Conservation (phyloP, 169 alveolate species). For the Eimeria nieschulzi region DNA sequence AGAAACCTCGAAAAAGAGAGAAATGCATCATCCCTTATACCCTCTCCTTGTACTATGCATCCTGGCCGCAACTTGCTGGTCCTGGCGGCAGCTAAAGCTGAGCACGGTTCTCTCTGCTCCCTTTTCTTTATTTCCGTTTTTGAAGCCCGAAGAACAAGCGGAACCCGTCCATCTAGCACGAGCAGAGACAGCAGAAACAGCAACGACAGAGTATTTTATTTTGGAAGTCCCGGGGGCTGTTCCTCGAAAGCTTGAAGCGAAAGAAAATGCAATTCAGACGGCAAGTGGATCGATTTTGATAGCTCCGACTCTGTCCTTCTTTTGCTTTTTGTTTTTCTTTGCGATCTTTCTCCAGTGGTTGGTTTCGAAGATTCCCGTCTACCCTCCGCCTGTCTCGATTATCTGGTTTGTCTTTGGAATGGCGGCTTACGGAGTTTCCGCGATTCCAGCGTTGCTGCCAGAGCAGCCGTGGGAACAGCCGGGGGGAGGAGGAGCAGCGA, state of each 20-base stretch:
- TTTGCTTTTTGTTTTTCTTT: slow-evolving; percentile 59
- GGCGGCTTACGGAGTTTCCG: slow-evolving; percentile 64
- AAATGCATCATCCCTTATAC: not conserved
- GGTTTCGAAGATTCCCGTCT: slow-evolving; percentile 71
- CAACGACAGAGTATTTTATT: not conserved
- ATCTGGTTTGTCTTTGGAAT: slow-evolving; percentile 77
- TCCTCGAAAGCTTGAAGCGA: not conserved
- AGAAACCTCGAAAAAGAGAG: not conserved
- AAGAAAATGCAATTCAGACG: not conserved
- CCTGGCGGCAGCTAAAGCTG: not conserved
- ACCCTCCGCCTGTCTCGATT: slow-evolving; percentile 75
- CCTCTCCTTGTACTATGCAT: not conserved
- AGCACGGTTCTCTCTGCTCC: not conserved
- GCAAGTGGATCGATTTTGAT: slow-evolving; percentile 21
- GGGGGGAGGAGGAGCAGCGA: not conserved
- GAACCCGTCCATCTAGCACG: not conserved
- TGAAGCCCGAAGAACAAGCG: not conserved
- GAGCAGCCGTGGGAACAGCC: not conserved
- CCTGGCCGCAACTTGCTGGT: not conserved
- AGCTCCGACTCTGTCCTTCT: slow-evolving; percentile 61
- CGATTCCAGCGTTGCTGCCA: slow-evolving; percentile 52
- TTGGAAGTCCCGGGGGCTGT: not conserved
- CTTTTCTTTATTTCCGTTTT: not conserved
- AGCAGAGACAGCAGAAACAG: slow-evolving; percentile 4
- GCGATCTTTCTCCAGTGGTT: slow-evolving; percentile 76